Evolutionary conservation across 2,329 filamentous ascomycete genomes (phyloP), one percentile per base, ranked within the genome.

Genomic region (Taxawa tesnikishii): DNA sequence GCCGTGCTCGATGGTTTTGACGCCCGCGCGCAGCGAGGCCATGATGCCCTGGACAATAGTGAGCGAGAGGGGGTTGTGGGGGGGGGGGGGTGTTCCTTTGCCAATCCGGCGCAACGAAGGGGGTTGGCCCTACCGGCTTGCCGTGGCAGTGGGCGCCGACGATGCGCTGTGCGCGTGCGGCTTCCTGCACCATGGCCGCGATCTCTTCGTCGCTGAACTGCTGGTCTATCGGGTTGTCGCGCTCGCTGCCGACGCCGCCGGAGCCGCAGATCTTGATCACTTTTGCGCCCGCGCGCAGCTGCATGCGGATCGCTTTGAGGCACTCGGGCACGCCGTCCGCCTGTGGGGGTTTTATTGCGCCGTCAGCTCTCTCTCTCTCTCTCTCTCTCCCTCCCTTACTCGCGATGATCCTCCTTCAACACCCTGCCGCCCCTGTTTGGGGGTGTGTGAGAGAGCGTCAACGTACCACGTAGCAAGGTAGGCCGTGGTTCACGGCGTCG

Each of bases 311-410:
- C 4, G 54, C 55, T 27, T 53, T 52, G 17, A 55, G 46, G 38
- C 63, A 67, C 27, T 65, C 63, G 4, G 58, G 53, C 3, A 61
- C 54, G 2, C 66, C 65, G 40, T 69, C 63, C 15, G 58, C 60
- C n/a, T n/a, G n/a, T n/a, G n/a, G n/a, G n/a, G n/a, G n/a, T n/a
- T n/a, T n/a, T 8, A 26, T 16, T 4, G 19, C 6, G 15, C 35
- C 19, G 4, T 10, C 12, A 5, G 15, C 10, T 8, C 19, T 15
- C 14, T 5, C 19, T 13, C 23, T n/a, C n/a, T n/a, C n/a, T n/a
- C n/a, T n/a, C n/a, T n/a, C n/a, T n/a, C n/a, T n/a, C n/a, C n/a
- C n/a, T n/a, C n/a, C n/a, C n/a, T n/a, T n/a, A n/a, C n/a, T n/a
- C n/a, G n/a, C n/a, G n/a, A n/a, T n/a, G n/a, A n/a, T n/a, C n/a